Conservation (phyloP, 1,284 basidiomycete species). For the Athelia sp. region DNA sequence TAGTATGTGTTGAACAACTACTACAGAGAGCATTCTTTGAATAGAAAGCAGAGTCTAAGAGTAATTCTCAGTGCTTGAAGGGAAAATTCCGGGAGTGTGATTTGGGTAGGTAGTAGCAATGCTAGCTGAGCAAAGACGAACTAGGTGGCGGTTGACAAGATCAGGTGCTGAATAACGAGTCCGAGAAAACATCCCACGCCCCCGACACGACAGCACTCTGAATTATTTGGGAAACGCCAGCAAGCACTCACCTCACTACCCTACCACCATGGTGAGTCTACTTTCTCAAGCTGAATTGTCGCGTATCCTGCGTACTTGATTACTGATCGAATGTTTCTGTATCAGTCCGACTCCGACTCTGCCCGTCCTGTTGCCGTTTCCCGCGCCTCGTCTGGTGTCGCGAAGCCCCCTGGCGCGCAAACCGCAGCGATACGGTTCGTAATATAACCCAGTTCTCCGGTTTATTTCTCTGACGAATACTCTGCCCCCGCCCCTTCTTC, state of each 20-base stretch:
- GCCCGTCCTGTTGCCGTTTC: conserved; percentile 36
- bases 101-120: too few species aligned
- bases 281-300: background rate
- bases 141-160: too few species aligned
- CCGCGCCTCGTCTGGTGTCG: conserved; percentile 41
- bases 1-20: too few species aligned
- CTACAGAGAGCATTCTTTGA: too few species aligned
- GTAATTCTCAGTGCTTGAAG: too few species aligned
- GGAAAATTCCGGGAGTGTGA: too few species aligned
- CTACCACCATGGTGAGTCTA: background rate
- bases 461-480: too few species aligned
- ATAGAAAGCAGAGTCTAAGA: too few species aligned
- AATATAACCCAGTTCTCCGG: background rate
- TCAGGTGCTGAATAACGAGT: background rate
- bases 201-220: background rate
- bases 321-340: background rate
- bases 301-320: background rate
- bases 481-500: too few species aligned
- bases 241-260: background rate
- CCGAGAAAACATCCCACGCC: background rate
- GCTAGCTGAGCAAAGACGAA: too few species aligned
- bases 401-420: conserved; percentile 72
- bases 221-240: background rate
- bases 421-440: conserved; percentile 74
- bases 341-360: conserved; percentile 64